A percentile compares a stretch with the other conserved stretches of the same genome.
These are phyloP conservation scores for Gaillardinia entomophila DNA, from an alignment of 805 yeast species.

Conservation along the genomic window DNA sequence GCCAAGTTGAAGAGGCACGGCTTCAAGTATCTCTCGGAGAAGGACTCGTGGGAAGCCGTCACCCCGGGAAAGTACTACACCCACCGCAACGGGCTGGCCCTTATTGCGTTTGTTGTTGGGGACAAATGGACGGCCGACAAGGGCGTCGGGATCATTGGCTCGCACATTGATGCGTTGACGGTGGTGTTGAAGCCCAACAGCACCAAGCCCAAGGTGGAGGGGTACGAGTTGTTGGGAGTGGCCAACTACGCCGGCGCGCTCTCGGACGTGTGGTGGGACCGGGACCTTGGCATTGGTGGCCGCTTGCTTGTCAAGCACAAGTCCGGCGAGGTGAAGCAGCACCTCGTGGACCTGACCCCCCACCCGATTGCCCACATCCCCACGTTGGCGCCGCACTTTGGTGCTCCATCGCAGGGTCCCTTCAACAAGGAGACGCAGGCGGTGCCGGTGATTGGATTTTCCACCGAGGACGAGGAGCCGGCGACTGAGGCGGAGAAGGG, in stretches of 20 bases:
- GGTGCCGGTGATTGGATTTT: constrained; percentile 71
- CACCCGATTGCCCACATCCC: constrained; percentile 78
- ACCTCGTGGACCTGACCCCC: constrained; percentile 53
- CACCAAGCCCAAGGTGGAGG: constrained; percentile 54
- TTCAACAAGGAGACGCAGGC: constrained; percentile 73
- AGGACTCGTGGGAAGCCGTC: constrained; percentile 43
- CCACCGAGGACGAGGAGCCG: constrained; percentile 29
- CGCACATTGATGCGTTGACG: constrained; percentile 73
- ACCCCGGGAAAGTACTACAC: constrained; percentile 60
- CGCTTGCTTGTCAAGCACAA: constrained; percentile 49
- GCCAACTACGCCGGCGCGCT: constrained; percentile 80
- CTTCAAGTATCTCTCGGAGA: constrained; percentile 61
- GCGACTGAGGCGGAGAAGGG: constrained; percentile 55
- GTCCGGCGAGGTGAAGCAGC: constrained; percentile 30
- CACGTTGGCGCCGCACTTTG: constrained; percentile 84
- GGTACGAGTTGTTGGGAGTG: constrained; percentile 73
- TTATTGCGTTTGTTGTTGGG: constrained; percentile 70
- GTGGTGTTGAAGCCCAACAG: constrained; percentile 70
- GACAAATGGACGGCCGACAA: constrained; percentile 54
- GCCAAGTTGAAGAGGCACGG: constrained; percentile 50
- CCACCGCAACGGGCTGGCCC: constrained; percentile 59
- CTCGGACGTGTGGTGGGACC: constrained; percentile 67
- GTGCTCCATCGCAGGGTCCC: constrained; percentile 60
- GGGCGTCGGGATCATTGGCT: constrained; percentile 66
- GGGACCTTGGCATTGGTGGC: constrained; percentile 85